Percentiles rank a stretch among this genome's conserved stretches.
These are phyloP conservation scores for Stephania japonica DNA, from an alignment of 164 flowering plant species.

Conservation along the genomic window DNA sequence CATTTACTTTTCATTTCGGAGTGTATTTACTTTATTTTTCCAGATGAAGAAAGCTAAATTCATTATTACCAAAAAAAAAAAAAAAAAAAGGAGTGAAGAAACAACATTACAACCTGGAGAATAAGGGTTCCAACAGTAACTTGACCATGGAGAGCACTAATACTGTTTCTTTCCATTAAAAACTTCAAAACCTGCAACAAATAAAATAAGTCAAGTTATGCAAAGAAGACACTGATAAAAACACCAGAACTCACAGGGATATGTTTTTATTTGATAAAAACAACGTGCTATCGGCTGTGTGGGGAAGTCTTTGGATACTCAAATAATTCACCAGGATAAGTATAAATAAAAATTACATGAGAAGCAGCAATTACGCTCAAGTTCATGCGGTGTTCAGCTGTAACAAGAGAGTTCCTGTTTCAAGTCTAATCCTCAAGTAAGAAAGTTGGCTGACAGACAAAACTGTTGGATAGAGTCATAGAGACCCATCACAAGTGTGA, in stretches of 20 bases:
- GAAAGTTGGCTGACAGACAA: background rate
- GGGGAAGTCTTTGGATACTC: too few species aligned
- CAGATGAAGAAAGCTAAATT: too few species aligned
- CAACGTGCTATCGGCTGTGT: too few species aligned
- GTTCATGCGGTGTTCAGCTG: background rate
- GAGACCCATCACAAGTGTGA: background rate
- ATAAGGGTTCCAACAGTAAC: conserved; percentile 89
- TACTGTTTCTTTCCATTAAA: conserved; percentile 91
- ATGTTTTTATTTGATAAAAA: too few species aligned
- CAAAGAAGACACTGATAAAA: background rate
- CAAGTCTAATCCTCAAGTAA: background rate
- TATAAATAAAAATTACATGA: background rate
- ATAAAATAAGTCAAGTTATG: background rate
- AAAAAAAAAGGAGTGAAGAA: background rate
- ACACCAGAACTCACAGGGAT: background rate
- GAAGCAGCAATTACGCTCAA: background rate
- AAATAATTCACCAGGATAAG: background rate
- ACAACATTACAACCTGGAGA: conserved; percentile 57
- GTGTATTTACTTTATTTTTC: too few species aligned
- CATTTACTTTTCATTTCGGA: too few species aligned
- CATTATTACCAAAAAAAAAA: background rate
- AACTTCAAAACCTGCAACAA: conserved; percentile 74
- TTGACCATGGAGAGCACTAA: conserved; percentile 88
- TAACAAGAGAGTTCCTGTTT: background rate
- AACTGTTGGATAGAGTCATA: background rate